Percentiles rank a stretch among this genome's conserved stretches.
Evolutionary conservation across 768 basidiomycete species (phyloP).

Genomic region (Daedaleopsis sinensis): DNA sequence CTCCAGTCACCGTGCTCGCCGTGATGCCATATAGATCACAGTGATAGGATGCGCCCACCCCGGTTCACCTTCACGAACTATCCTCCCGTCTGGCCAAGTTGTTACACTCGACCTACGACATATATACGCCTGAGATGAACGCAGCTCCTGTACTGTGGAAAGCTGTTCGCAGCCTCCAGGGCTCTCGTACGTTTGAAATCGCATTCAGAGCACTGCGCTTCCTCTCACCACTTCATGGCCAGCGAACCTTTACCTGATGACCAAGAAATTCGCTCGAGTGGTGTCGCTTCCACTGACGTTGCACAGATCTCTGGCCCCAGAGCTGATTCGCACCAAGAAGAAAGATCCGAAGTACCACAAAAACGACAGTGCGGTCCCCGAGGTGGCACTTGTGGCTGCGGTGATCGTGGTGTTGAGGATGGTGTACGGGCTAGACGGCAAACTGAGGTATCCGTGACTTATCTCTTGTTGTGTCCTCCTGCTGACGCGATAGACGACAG

Average conservation of each 20-base stretch:
- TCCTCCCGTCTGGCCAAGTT: conserved; percentile 64
- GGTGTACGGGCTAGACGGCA: conserved; percentile 82
- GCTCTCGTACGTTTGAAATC: conserved; percentile 63
- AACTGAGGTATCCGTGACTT: conserved; percentile 46
- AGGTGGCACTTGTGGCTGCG: conserved; percentile 60
- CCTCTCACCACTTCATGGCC: not conserved
- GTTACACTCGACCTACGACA: conserved; percentile 53
- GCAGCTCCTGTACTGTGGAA: conserved; percentile 80
- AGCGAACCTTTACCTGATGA: conserved; percentile 69
- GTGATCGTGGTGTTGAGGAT: conserved; percentile 79
- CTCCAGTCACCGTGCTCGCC: not conserved
- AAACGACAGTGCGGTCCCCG: conserved; percentile 69
- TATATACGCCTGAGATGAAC: conserved; percentile 76
- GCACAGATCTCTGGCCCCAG: conserved; percentile 55
- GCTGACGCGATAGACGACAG: conserved; percentile 30
- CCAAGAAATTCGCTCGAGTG: conserved; percentile 59
- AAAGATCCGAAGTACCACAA: conserved; percentile 50
- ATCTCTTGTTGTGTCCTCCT: not conserved
- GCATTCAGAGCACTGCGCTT: not conserved
- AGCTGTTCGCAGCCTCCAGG: conserved; percentile 63
- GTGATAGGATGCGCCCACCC: conserved; percentile 65
- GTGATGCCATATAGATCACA: not conserved
- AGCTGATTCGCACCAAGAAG: conserved; percentile 36
- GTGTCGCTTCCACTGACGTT: conserved; percentile 64
- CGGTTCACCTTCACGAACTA: conserved; percentile 57